Evolutionary conservation across 75 land plant species (phyloP), one percentile per base, ranked within the genome.

Genomic region (Cryptomeria japonica): DNA sequence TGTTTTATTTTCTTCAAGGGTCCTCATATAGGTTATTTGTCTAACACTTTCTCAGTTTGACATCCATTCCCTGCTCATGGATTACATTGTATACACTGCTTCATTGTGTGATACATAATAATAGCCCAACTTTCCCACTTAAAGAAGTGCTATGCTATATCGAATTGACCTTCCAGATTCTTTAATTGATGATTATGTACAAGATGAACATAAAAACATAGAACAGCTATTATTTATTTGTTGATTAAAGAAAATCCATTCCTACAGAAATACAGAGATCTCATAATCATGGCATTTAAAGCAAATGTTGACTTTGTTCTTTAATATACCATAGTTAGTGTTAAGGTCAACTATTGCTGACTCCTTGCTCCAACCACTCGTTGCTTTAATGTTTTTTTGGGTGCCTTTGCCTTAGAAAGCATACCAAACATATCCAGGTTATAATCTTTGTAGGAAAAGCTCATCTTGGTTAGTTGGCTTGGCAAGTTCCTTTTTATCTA

Each of bases 371-470:
- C 46, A 8, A 78, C 0, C 42, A 34, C 25, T 8, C 39, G 42
- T 78, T 19, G 36, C 41, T 19, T 78, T 78, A 22, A 38, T 41
- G 25, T 18, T 19, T 19, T 78, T 78, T 22, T 78, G 25, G 38
- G 44, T 18, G 22, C 8, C 68, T 0, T 38, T 39, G 42, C 25
- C 44, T 78, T 39, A 8, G 25, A 78, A 79, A 41, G n/a, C 39
- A 6, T 79, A 25, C 82, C 44, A 79, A 79, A 79, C 82, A 15
- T 79, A 79, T 79, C 44, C n/a, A 41, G 82, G 42, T 39, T 79
- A 79, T 79, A 41, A 7, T 25, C 12, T 79, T 79, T 79, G 46
- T 39, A 79, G 82, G 39, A 79, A 39, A 41, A 79, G 82, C 44
- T 25, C 41, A 41, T 41, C 11, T 79, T 41, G 46, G 46, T 22